phyloP scores from a whole-genome alignment of 164 flowering plant species.

The Liriodendron chinense region DNA sequence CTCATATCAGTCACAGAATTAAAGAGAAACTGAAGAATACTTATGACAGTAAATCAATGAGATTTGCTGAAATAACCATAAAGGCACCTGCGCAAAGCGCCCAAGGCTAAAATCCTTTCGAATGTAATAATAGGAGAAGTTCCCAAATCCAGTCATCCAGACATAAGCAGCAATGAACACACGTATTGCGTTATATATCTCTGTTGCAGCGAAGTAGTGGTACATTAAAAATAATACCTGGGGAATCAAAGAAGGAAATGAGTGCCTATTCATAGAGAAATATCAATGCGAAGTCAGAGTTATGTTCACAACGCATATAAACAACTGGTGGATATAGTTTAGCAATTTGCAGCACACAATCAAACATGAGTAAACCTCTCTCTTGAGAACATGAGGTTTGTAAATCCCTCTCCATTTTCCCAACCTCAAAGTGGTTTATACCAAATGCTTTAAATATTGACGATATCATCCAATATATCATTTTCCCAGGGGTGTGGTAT shows the following conservation, averaged over 20 bases:
- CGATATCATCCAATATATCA: too few relatives aligned
- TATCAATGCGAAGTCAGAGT: neutral
- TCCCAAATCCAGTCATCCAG: slow-evolving; percentile 99
- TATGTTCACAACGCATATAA: neutral
- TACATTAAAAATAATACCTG: slow-evolving; percentile 97
- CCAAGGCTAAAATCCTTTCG: slow-evolving; percentile 89
- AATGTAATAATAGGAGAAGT: slow-evolving; percentile 93
- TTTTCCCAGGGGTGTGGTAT: too few relatives aligned
- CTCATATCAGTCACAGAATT: neutral
- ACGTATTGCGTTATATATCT: slow-evolving; percentile 96
- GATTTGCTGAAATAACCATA: neutral
- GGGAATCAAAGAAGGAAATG: slow-evolving; percentile 6
- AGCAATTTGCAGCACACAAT: neutral
- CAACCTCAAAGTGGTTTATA: too few relatives aligned
- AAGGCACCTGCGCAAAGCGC: slow-evolving; percentile 85
- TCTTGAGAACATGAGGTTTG: too few relatives aligned
- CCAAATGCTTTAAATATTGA: too few relatives aligned
- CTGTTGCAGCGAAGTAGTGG: slow-evolving; percentile 96
- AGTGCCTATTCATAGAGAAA: neutral
- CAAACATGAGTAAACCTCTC: too few relatives aligned
- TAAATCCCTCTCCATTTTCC: too few relatives aligned
- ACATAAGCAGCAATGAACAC: slow-evolving; percentile 98
- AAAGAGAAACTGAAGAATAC: neutral
- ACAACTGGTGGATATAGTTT: neutral
- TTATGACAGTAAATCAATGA: neutral